phyloP scores from a whole-genome alignment of 345 rosid genomes.

The Erucastrum elatum region DNA sequence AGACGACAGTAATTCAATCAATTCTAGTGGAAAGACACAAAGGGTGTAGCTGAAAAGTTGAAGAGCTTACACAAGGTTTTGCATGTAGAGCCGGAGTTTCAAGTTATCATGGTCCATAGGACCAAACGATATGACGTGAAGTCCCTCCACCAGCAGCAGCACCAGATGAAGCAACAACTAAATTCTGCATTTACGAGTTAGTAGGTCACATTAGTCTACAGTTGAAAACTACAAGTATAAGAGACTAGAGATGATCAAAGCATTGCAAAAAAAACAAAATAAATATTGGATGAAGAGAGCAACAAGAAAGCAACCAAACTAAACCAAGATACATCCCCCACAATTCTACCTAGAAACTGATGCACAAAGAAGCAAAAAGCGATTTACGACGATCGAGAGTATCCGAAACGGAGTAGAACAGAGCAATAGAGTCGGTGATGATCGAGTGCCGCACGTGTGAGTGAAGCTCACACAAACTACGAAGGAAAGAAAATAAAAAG shows the following conservation, averaged over 20 bases:
- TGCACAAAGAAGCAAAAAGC: conserved; percentile 14
- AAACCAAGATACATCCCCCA: not conserved
- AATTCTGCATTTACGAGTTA: conserved; percentile 59
- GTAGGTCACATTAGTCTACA: conserved; percentile 48
- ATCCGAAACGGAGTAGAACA: too few relatives aligned
- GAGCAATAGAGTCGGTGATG: conserved; percentile 28
- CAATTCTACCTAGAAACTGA: conserved; percentile 22
- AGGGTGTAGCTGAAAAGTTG: not conserved
- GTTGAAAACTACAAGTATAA: not conserved
- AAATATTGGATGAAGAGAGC: not conserved
- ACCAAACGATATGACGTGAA: conserved; percentile 29
- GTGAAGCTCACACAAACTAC: conserved; percentile 26
- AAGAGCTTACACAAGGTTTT: conserved; percentile 56
- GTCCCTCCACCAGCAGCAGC: conserved; percentile 30
- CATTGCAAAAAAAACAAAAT: conserved; percentile 1
- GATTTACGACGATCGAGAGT: conserved; percentile 5
- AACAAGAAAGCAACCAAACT: not conserved
- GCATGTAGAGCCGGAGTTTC: conserved; percentile 52
- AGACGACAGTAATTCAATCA: not conserved
- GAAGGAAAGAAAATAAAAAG: not conserved
- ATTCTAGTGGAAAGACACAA: not conserved
- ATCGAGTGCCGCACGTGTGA: conserved; percentile 41
- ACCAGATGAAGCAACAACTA: conserved; percentile 37
- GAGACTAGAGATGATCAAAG: conserved; percentile 16
- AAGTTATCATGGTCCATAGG: conserved; percentile 52